Conservation (phyloP, 1,284 basidiomycete species). For the Apiotrichum akiyoshidainum region DNA sequence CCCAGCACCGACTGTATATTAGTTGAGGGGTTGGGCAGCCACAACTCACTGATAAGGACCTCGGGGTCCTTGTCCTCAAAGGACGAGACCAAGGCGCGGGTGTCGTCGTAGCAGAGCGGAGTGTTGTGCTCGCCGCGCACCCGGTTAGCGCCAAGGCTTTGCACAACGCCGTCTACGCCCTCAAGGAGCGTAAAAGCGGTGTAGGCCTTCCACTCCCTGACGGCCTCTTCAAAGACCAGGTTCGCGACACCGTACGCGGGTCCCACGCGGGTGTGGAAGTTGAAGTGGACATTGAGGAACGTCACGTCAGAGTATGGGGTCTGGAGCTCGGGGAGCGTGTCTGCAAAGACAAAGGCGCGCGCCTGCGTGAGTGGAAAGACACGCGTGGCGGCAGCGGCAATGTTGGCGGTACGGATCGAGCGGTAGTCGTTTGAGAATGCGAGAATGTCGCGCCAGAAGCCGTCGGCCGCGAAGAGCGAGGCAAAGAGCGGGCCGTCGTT, state of each 20-base stretch:
- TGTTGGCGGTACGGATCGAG: slow-evolving; percentile 27
- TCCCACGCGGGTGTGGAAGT: slow-evolving; percentile 59
- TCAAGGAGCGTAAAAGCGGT: slow-evolving; percentile 63
- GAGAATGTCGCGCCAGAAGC: slow-evolving; percentile 22
- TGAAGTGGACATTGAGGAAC: slow-evolving; percentile 61
- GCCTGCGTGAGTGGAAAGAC: slow-evolving; percentile 52
- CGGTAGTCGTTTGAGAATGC: slow-evolving; percentile 41
- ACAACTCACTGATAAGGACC: slow-evolving; percentile 41
- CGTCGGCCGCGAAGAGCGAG: slow-evolving; percentile 6
- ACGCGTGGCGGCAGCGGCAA: slow-evolving; percentile 31
- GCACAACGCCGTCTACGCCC: slow-evolving; percentile 57
- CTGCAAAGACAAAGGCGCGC: slow-evolving; percentile 52
- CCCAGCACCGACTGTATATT: slow-evolving; percentile 57
- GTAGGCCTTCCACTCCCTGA: slow-evolving; percentile 60
- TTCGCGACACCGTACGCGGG: slow-evolving; percentile 57
- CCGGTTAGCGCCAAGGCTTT: slow-evolving; percentile 52
- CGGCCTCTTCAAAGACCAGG: slow-evolving; percentile 54
- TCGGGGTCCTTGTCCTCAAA: slow-evolving; percentile 52
- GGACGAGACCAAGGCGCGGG: slow-evolving; percentile 46
- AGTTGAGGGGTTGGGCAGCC: not conserved
- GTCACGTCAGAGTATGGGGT: slow-evolving; percentile 58
- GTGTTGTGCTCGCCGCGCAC: slow-evolving; percentile 33
- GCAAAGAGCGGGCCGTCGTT: slow-evolving; percentile 4
- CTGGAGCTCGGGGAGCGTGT: slow-evolving; percentile 48
- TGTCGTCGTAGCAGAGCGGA: slow-evolving; percentile 23